Evolutionary conservation across 2,329 filamentous ascomycete species (phyloP).

Genomic region (Aspergillus persii): DNA sequence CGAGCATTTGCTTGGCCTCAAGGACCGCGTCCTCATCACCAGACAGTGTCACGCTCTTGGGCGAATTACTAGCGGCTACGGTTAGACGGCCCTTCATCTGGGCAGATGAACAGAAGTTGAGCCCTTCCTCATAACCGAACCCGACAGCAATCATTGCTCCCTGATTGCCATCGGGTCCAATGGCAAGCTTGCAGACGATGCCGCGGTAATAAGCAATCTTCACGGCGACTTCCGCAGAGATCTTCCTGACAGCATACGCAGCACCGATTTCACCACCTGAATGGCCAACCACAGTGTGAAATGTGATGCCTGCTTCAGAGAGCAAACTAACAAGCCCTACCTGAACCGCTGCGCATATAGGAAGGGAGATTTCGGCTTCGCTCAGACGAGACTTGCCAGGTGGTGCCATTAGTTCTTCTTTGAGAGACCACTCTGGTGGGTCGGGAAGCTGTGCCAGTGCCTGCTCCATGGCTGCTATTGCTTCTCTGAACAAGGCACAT

Average conservation of each 20-base stretch:
- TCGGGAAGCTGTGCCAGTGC: slow-evolving; percentile 5
- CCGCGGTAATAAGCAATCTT: slow-evolving; percentile 49
- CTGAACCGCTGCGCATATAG: slow-evolving; percentile 26
- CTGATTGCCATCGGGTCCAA: slow-evolving; percentile 10
- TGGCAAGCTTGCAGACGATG: slow-evolving; percentile 25
- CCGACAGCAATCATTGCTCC: slow-evolving; percentile 53
- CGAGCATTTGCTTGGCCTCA: slow-evolving; percentile 30
- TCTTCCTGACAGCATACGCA: slow-evolving; percentile 49
- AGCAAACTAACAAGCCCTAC: slow-evolving; percentile 27
- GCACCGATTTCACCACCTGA: slow-evolving; percentile 52
- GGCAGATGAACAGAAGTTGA: slow-evolving; percentile 28
- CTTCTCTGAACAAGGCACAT: slow-evolving; percentile 13
- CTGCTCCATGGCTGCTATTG: slow-evolving; percentile 17
- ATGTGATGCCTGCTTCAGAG: slow-evolving; percentile 30
- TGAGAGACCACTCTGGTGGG: slow-evolving; percentile 22
- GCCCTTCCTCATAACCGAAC: slow-evolving; percentile 37
- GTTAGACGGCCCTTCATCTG: slow-evolving; percentile 21
- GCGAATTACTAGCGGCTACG: slow-evolving; percentile 42
- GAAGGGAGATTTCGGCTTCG: slow-evolving; percentile 24
- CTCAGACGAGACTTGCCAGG: slow-evolving; percentile 16
- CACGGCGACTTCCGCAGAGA: slow-evolving; percentile 45
- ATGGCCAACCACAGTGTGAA: slow-evolving; percentile 46
- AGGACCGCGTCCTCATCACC: slow-evolving; percentile 41
- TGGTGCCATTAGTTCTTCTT: slow-evolving; percentile 18
- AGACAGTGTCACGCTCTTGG: slow-evolving; percentile 44